Percentiles rank a stretch among this genome's conserved stretches.
phyloP scores from a whole-genome alignment of 1,284 basidiomycete species.

The Sporisorium scitamineum region DNA sequence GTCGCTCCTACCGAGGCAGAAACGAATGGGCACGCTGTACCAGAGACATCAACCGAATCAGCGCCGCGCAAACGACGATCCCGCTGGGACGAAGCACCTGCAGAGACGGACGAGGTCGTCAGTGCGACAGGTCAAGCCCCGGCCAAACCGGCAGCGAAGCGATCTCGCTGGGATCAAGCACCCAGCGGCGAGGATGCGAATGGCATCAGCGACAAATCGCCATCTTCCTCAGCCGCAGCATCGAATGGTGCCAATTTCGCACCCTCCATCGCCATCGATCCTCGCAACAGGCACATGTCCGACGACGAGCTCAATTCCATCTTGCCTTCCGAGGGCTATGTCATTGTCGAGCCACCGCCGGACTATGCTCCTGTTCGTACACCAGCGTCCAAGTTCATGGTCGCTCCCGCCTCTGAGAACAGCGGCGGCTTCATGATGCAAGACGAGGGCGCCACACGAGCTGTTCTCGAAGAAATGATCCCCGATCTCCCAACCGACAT shows the following conservation, averaged over 20 bases:
- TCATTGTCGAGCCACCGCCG: constrained; percentile 90
- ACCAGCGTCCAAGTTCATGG: constrained; percentile 79
- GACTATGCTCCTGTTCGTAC: constrained; percentile 88
- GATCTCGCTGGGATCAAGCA: constrained; percentile 97
- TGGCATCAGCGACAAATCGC: background rate
- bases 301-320: constrained; percentile 95
- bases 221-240: background rate
- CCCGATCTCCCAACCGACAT: constrained; percentile 98
- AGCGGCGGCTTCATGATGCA: constrained; percentile 92
- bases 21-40: constrained; percentile 7
- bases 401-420: constrained; percentile 73
- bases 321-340: constrained; percentile 88
- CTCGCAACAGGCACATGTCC: constrained; percentile 90
- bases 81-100: constrained; percentile 87
- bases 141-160: constrained; percentile 70
- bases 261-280: constrained; percentile 73
- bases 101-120: constrained; percentile 70
- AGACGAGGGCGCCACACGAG: constrained; percentile 88
- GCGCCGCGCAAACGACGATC: constrained; percentile 89
- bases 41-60: constrained; percentile 27
- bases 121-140: constrained; percentile 76
- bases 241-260: constrained; percentile 16
- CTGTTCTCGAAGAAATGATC: constrained; percentile 83
- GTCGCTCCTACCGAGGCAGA: constrained; percentile 73
- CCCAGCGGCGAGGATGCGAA: constrained; percentile 68